Conservation (phyloP, 352 stramenopile genomes). For the Pythium guiyangense region DNA sequence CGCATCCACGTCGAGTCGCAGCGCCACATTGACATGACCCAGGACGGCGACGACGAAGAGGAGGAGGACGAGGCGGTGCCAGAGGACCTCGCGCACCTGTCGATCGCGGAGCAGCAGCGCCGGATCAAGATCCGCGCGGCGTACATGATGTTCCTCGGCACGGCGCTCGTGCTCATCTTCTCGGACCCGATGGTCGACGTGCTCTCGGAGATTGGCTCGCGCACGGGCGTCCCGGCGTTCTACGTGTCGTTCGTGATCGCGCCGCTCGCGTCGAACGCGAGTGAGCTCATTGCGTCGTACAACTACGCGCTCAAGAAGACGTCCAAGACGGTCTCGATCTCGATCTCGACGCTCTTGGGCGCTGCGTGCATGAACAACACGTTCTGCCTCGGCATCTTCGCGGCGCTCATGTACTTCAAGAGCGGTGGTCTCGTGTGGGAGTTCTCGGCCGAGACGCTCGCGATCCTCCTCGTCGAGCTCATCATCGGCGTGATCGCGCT, state of each 20-base stretch:
- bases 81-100: constrained; percentile 91
- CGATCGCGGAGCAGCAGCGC: constrained; percentile 93
- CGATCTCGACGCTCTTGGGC: constrained; percentile 90
- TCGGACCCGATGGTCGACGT: constrained; percentile 99
- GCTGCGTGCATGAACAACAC: constrained; percentile 99
- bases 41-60: constrained; percentile 72
- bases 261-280: constrained; percentile 97
- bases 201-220: constrained; percentile 90
- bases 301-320: constrained; percentile 98
- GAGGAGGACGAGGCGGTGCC: constrained; percentile 94
- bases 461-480: constrained; percentile 96
- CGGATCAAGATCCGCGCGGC: constrained; percentile 94
- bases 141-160: constrained; percentile 93
- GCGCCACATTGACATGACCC: constrained; percentile 28
- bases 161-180: constrained; percentile 92
- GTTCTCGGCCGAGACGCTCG: constrained; percentile 96
- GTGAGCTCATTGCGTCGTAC: constrained; percentile 96
- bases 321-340: constrained; percentile 96
- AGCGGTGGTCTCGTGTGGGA: constrained; percentile 92
- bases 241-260: constrained; percentile 98
- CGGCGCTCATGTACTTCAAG: constrained; percentile 95
- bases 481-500: constrained; percentile 80
- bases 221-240: constrained; percentile 92
- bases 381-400: constrained; percentile 98
- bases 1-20: constrained; percentile 39